Percentiles rank a stretch among this genome's conserved stretches.
phyloP scores from a whole-genome alignment of 306 rosid species.

The cucumber (Cucumis sativus) region DNA sequence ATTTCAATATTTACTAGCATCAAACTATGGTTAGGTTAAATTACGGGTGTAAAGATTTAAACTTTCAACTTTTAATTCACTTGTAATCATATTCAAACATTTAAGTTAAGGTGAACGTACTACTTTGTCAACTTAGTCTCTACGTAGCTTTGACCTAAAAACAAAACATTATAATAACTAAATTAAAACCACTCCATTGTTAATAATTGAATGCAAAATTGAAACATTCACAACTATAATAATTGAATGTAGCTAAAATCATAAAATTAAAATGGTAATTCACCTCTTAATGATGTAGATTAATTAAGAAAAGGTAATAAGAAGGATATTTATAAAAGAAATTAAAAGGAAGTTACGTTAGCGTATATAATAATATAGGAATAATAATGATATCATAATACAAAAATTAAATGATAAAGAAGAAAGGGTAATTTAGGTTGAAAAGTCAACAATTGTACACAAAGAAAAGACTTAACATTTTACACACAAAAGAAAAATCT shows the following conservation, averaged over 20 bases:
- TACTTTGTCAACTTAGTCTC: not conserved
- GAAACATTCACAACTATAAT: too few species aligned
- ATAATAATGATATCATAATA: not conserved
- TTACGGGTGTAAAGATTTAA: too few species aligned
- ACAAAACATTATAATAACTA: too few species aligned
- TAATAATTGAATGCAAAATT: too few species aligned
- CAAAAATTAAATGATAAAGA: not conserved
- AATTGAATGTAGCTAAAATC: too few species aligned
- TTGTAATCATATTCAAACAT: too few species aligned
- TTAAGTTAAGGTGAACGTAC: not conserved
- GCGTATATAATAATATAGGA: not conserved
- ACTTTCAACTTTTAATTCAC: too few species aligned
- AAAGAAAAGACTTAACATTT: not conserved
- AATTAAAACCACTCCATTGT: too few species aligned
- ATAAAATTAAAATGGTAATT: too few species aligned
- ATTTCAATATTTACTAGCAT: not conserved
- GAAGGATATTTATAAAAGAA: not conserved
- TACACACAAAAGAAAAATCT: not conserved
- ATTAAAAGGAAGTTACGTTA: not conserved
- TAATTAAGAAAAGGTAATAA: not conserved
- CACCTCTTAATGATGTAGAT: too few species aligned
- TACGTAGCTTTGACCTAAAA: too few species aligned
- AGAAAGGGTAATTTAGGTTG: not conserved
- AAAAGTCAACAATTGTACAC: conserved; percentile 1
- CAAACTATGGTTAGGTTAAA: not conserved